Evolutionary conservation across 768 basidiomycete genomes (phyloP).

Genomic region (Exidia glandulosa): DNA sequence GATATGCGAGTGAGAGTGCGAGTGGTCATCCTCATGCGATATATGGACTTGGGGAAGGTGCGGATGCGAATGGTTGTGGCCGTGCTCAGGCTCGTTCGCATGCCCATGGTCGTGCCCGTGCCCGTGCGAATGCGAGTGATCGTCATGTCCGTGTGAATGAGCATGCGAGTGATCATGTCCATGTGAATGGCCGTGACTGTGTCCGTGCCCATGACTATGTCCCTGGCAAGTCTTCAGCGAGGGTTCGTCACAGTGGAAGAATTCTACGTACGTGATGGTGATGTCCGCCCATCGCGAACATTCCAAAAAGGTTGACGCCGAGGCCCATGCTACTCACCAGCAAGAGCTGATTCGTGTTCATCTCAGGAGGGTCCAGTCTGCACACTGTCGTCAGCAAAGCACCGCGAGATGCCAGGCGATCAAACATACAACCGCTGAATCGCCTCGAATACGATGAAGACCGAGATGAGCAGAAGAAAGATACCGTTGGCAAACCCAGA

Average conservation of each 20-base stretch:
- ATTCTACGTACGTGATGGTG: slow-evolving; percentile 67
- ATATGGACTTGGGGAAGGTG: slow-evolving; percentile 11
- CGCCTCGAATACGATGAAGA: slow-evolving; percentile 98
- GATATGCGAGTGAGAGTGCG: slow-evolving; percentile 15
- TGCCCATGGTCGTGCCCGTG: slow-evolving; percentile 17
- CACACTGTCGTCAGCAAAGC: background rate
- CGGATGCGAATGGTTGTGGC: slow-evolving; percentile 11
- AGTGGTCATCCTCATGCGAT: slow-evolving; percentile 14
- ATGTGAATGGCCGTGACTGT: slow-evolving; percentile 18
- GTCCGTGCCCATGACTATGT: background rate
- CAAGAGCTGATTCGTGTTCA: slow-evolving; percentile 89
- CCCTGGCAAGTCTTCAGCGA: too few species aligned
- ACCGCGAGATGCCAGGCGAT: slow-evolving; percentile 3
- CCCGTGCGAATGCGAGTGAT: slow-evolving; percentile 7
- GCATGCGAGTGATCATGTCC: slow-evolving; percentile 19
- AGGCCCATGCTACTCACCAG: slow-evolving; percentile 83
- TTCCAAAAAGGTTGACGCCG: slow-evolving; percentile 91
- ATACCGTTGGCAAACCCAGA: slow-evolving; percentile 98
- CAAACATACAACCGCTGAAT: slow-evolving; percentile 87
- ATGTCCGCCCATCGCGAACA: slow-evolving; percentile 98
- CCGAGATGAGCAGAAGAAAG: slow-evolving; percentile 84
- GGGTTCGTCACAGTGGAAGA: too few species aligned
- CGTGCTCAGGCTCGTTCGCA: slow-evolving; percentile 15
- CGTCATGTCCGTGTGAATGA: too few species aligned
- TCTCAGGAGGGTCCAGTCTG: slow-evolving; percentile 90